Percentiles rank a stretch among this genome's conserved stretches.
phyloP scores from a whole-genome alignment of 768 basidiomycete species.

The Solioccasus polychromus region DNA sequence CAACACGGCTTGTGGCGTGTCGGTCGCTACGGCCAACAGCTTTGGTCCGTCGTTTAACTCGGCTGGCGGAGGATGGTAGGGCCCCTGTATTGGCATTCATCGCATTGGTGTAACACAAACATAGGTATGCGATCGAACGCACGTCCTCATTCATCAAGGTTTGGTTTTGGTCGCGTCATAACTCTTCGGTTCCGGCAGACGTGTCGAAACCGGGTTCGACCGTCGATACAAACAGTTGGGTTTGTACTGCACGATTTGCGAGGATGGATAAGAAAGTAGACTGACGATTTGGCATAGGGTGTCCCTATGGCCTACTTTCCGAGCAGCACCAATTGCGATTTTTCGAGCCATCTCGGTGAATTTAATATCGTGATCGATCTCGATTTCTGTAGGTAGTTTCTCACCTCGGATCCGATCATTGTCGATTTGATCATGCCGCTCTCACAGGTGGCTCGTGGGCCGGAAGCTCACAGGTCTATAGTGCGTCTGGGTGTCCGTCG shows the following conservation, averaged over 20 bases:
- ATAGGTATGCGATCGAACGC: slow-evolving; percentile 38
- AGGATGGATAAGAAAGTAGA: background rate
- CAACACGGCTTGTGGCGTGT: slow-evolving; percentile 34
- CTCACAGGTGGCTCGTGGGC: slow-evolving; percentile 29
- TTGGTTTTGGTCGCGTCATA: slow-evolving; percentile 39
- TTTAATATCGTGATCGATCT: slow-evolving; percentile 67
- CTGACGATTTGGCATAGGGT: slow-evolving; percentile 37
- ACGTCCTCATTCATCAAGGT: slow-evolving; percentile 33
- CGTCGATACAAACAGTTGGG: slow-evolving; percentile 25
- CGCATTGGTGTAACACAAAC: background rate
- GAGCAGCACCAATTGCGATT: slow-evolving; percentile 48
- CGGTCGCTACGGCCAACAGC: slow-evolving; percentile 21
- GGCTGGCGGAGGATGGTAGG: slow-evolving; percentile 36
- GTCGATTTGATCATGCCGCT: too few species aligned
- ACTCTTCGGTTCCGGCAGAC: slow-evolving; percentile 30
- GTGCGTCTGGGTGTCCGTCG: slow-evolving; percentile 23
- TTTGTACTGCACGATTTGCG: slow-evolving; percentile 1
- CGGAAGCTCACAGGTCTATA: slow-evolving; percentile 18
- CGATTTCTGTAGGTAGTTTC: slow-evolving; percentile 23
- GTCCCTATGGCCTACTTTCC: slow-evolving; percentile 63
- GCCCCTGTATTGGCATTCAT: background rate
- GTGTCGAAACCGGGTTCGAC: slow-evolving; percentile 23
- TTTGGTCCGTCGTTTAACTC: slow-evolving; percentile 36
- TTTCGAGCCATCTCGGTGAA: slow-evolving; percentile 48
- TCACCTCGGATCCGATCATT: background rate